Conservation (phyloP, 768 basidiomycete species). For the Boletus sp. region DNA sequence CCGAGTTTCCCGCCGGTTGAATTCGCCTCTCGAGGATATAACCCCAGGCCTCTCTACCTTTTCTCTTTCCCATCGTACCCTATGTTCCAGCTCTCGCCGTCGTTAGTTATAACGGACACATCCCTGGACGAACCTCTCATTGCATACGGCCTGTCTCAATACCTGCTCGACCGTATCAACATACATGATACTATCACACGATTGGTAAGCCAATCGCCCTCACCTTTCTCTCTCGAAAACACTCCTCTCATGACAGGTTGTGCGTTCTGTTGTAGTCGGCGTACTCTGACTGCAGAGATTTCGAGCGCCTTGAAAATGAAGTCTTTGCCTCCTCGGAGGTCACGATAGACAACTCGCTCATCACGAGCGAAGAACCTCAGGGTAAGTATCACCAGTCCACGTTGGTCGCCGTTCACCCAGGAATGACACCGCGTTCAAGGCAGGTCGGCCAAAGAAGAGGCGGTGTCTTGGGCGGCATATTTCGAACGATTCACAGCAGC, state of each 20-base stretch:
- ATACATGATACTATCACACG: conserved; percentile 29
- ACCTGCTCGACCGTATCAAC: conserved; percentile 24
- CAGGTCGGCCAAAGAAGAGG: conserved; percentile 15
- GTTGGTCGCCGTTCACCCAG: background rate
- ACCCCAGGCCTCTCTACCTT: background rate
- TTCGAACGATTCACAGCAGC: conserved; percentile 21
- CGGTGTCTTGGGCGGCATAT: conserved; percentile 20
- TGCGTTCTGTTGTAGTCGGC: conserved; percentile 10
- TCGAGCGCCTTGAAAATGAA: conserved; percentile 25
- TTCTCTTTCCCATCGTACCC: background rate
- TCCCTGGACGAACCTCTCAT: conserved; percentile 5
- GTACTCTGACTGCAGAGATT: conserved; percentile 26
- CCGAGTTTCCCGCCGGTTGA: conserved; percentile 6
- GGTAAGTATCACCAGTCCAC: conserved; percentile 1
- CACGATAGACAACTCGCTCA: conserved; percentile 20
- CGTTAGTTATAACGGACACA: conserved; percentile 5
- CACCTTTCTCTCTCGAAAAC: background rate
- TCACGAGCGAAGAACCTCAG: conserved; percentile 19
- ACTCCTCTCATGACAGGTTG: background rate
- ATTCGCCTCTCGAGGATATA: conserved; percentile 11
- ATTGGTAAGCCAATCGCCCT: conserved; percentile 13
- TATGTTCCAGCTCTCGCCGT: background rate
- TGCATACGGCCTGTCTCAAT: conserved; percentile 19
- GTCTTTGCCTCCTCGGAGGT: conserved; percentile 25
- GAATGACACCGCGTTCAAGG: conserved; percentile 11